Evolutionary conservation across 78 protist genomes (phyloP), one percentile per base, ranked within the genome.

Genomic region (Dictyostelium intermedium): DNA sequence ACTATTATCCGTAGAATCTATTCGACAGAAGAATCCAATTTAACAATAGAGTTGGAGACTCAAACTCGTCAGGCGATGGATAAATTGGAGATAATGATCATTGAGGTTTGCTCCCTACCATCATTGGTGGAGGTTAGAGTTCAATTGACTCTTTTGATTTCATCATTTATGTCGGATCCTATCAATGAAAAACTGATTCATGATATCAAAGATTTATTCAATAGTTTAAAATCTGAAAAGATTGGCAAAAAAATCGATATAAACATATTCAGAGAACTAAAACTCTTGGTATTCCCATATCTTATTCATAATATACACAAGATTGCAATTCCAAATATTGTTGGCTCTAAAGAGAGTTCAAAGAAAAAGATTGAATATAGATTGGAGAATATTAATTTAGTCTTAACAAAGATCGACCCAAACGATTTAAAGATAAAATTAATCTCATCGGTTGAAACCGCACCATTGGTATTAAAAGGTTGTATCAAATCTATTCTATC

Each of bases 401-500:
- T 61, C 45, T n/a, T 89, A 30, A 89, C 94, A 16, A 79, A 79
- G 45, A 45, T 89, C 6, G 87, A 89, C 47, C 94, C 94, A 66
- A 77, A 89, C n/a, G 72, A 34, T 25, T 63, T 89, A 23, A 60
- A 89, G 14, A 13, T 89, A n/a, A 78, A 78, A 30, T 32, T 80
- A 45, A 45, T 89, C 8, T 32, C 84, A 4, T 50, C 53, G 5
- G 25, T 89, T 18, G 79, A 89, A 80, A 27, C 94, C 0, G 37
- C 60, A 3, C 94, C 94, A 53, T 30, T 89, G 2, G 60, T 35
- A 32, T 80, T 89, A 45, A 63, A 32, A 9, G 94, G 87, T 39
- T 43, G 39, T 11, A 35, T 89, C 0, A 60, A 83, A 78, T 70
- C 87, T 25, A 39, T 89, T 25, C 30, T 89, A 18, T 60, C 60